Percentiles rank a stretch among this genome's conserved stretches.
Conservation (phyloP, 371 early-diverging fungal genomes). For the Mucor sp. region DNA sequence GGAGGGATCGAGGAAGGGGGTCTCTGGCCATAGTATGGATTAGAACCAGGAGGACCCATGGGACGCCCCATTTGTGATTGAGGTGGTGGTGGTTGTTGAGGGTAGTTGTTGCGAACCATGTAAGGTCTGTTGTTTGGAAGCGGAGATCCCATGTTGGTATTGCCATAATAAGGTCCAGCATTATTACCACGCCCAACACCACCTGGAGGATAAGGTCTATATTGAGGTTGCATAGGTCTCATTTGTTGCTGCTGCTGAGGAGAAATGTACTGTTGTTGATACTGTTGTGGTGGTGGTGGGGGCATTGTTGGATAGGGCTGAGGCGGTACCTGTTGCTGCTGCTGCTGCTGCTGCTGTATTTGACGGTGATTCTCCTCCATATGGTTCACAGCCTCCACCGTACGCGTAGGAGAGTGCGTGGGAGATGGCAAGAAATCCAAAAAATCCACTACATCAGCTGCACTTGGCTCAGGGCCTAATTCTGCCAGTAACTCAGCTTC, state of each 20-base stretch:
- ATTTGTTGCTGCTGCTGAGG: conserved; percentile 7
- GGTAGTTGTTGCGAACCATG: conserved; percentile 11
- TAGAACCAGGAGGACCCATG: conserved; percentile 7
- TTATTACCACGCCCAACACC: neutral
- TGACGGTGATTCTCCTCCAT: conserved; percentile 37
- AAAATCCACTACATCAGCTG: conserved; percentile 55
- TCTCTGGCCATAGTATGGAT: conserved; percentile 15
- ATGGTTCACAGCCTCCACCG: conserved; percentile 17
- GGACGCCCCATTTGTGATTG: conserved; percentile 11
- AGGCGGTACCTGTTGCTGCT: conserved; percentile 9
- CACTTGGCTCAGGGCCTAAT: conserved; percentile 52
- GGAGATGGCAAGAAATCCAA: conserved; percentile 54
- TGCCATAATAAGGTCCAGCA: conserved; percentile 9
- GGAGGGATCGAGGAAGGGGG: conserved; percentile 8
- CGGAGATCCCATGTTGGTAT: conserved; percentile 12
- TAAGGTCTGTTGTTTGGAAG: conserved; percentile 24
- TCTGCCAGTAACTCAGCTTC: conserved; percentile 24
- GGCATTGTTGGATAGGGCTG: conserved; percentile 4
- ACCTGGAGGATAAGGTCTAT: conserved; percentile 17
- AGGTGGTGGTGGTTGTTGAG: conserved; percentile 3
- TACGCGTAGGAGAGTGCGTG: conserved; percentile 39
- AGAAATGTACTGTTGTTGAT: neutral
- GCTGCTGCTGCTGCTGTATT: conserved; percentile 4
- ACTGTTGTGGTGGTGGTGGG: conserved; percentile 1
- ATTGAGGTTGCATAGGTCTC: conserved; percentile 13